Evolutionary conservation across 371 early-diverging fungal species (phyloP).

Genomic region (Amoeboaphelidium occidentale): DNA sequence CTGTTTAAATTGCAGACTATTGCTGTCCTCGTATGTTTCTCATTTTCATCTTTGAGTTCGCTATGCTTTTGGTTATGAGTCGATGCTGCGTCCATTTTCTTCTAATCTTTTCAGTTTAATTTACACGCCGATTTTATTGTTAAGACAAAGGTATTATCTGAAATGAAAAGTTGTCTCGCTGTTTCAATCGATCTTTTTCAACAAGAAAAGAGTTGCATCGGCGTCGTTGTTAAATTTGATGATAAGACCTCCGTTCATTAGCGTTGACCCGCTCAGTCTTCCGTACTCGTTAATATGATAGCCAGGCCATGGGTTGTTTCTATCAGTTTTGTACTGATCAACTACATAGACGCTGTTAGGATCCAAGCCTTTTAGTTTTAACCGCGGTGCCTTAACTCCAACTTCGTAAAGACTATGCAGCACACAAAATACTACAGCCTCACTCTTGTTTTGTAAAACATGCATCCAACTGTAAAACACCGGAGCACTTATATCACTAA

Average conservation of each 20-base stretch:
- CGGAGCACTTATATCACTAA: neutral
- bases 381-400: neutral
- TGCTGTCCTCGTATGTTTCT: too few relatives aligned
- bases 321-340: neutral
- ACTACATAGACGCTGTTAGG: neutral
- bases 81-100: too few relatives aligned
- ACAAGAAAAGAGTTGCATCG: neutral
- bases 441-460: neutral
- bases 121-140: too few relatives aligned
- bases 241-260: neutral
- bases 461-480: neutral
- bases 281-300: neutral
- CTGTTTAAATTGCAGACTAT: too few relatives aligned
- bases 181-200: too few relatives aligned
- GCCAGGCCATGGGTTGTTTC: neutral
- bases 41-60: too few relatives aligned
- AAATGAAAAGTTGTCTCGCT: too few relatives aligned
- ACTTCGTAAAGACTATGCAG: neutral
- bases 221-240: neutral
- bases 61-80: too few relatives aligned
- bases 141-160: too few relatives aligned
- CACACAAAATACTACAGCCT: neutral
- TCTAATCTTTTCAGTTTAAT: too few relatives aligned
- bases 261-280: neutral
- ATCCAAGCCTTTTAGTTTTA: neutral